Evolutionary conservation across 2,329 filamentous ascomycete genomes (phyloP).

Genomic region (Orbilia blumenaviensis): DNA sequence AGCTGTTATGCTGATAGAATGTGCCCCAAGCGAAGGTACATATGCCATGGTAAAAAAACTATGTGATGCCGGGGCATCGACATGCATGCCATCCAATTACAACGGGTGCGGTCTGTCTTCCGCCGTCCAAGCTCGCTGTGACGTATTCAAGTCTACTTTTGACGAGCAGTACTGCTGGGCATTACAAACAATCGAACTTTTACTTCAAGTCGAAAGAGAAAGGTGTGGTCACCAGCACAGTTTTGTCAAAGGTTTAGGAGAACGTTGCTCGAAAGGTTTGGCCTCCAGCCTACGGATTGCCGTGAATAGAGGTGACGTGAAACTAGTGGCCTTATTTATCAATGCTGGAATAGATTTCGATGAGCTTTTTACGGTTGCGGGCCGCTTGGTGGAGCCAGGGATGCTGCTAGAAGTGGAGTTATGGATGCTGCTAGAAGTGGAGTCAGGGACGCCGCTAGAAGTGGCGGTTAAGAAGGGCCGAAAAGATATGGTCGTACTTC

Average conservation of each 20-base stretch:
- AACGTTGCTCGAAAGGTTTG: too few species aligned
- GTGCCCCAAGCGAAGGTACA: neutral
- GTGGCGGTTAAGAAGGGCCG: neutral
- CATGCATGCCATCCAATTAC: neutral
- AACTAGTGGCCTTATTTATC: too few species aligned
- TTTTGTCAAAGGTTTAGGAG: too few species aligned
- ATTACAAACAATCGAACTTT: neutral
- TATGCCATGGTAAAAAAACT: neutral
- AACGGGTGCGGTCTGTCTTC: neutral
- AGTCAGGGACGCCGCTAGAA: neutral
- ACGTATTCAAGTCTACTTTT: neutral
- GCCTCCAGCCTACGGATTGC: too few species aligned
- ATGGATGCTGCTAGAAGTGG: too few species aligned
- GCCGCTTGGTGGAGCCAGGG: too few species aligned
- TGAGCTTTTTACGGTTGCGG: too few species aligned
- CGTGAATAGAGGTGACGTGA: too few species aligned
- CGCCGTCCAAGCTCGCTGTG: neutral
- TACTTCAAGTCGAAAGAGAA: neutral
- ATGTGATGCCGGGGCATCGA: neutral
- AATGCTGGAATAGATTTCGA: neutral
- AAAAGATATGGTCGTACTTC: neutral
- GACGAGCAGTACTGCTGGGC: neutral
- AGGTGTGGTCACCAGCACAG: neutral
- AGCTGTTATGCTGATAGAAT: neutral
- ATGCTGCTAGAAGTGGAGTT: too few species aligned